Percentiles rank a stretch among this genome's conserved stretches.
Conservation (phyloP, 1,284 basidiomycete species). For the Puccinia triticina region DNA sequence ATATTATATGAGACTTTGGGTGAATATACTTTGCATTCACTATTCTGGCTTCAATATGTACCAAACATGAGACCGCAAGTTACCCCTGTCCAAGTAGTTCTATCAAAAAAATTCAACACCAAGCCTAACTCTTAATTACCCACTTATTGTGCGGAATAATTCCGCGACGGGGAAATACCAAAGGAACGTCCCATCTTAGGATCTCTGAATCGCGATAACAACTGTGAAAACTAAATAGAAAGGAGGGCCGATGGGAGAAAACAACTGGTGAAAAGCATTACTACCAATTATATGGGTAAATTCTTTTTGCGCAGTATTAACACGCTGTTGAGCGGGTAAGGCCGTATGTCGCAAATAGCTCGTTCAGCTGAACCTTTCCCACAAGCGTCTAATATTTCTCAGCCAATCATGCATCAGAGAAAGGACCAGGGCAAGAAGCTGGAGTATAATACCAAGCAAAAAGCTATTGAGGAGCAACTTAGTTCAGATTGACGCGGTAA, state of each 20-base stretch:
- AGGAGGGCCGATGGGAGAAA: background rate
- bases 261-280: too few species aligned
- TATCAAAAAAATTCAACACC: too few species aligned
- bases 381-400: too few species aligned
- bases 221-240: background rate
- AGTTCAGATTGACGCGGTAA: too few species aligned
- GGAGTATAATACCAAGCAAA: too few species aligned
- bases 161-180: slow-evolving; percentile 22
- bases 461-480: too few species aligned
- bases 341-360: background rate
- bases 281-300: too few species aligned
- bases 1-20: background rate
- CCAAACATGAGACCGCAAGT: background rate
- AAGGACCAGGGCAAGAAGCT: too few species aligned
- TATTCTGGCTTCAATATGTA: slow-evolving; percentile 20
- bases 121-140: too few species aligned
- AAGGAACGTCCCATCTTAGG: background rate
- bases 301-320: background rate
- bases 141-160: background rate
- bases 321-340: background rate
- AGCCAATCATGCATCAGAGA: too few species aligned
- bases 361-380: too few species aligned
- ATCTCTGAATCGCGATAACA: background rate
- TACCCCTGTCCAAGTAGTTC: slow-evolving; percentile 5
- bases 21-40: background rate